A percentile compares a stretch with the other conserved stretches of the same genome.
Evolutionary conservation across 805 yeast species (phyloP).

Genomic region (Candida morakotiae): DNA sequence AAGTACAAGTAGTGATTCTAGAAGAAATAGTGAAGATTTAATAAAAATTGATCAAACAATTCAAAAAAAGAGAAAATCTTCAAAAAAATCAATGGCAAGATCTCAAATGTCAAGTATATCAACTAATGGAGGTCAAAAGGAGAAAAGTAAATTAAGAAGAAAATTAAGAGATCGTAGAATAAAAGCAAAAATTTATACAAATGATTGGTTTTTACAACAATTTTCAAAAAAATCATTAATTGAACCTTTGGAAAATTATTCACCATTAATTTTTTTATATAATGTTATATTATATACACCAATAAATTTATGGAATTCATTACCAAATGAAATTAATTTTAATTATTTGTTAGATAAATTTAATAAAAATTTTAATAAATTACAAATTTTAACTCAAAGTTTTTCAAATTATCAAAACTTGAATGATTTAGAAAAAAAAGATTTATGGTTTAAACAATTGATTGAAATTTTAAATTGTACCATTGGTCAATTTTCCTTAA

Average conservation of each 20-base stretch:
- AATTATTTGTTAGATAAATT: constrained; percentile 4
- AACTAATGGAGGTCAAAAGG: constrained; percentile 18
- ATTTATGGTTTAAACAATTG: constrained; percentile 10
- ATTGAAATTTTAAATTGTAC: constrained; percentile 6
- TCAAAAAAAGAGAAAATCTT: constrained; percentile 31
- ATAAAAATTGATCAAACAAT: background rate
- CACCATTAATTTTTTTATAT: constrained; percentile 8
- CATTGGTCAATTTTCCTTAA: constrained; percentile 10
- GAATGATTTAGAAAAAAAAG: constrained; percentile 4
- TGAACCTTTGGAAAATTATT: constrained; percentile 1
- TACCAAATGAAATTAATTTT: constrained; percentile 9
- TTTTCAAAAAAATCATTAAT: constrained; percentile 8
- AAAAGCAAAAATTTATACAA: constrained; percentile 28
- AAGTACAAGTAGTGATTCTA: background rate
- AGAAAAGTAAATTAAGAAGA: constrained; percentile 42
- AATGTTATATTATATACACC: constrained; percentile 10
- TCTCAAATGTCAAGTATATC: constrained; percentile 8
- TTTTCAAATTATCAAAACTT: constrained; percentile 9
- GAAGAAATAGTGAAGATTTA: constrained; percentile 1
- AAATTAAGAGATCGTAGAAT: constrained; percentile 38
- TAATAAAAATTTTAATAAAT: constrained; percentile 3
- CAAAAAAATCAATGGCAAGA: constrained; percentile 40
- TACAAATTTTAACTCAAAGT: constrained; percentile 4
- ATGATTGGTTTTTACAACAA: constrained; percentile 12
- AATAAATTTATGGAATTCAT: constrained; percentile 7